Base-by-base conservation (phyloP, 768 basidiomycete genomes). In the Sporobolomyces pararoseus region DNA sequence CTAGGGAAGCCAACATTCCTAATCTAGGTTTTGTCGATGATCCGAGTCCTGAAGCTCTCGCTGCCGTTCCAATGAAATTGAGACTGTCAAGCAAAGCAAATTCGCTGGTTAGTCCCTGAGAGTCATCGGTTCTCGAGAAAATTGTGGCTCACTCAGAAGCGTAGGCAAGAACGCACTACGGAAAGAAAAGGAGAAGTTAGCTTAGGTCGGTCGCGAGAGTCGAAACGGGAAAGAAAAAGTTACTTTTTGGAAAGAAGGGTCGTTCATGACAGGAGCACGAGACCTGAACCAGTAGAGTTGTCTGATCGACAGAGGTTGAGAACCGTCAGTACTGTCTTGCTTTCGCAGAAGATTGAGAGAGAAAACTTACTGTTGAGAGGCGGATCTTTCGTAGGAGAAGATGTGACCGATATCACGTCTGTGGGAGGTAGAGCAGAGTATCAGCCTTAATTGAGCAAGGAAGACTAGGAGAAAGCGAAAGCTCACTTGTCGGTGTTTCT, bases 1-100 rank as follows among this genome's bases (percentile, higher is more conserved):
- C 70, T 37, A 71, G 70, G 6, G 70, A 71, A 60, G 76, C 76
- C 13, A 77, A 66, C 76, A 77, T 77, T 16, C 68, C 76, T 19
- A 75, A 57, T 10, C 73, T 51, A 0, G 70, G 71, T 37, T 60
- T 35, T 25, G 65, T 66, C 21, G 57, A 34, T 0, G 73, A 65
- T 1, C 73, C 62, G 29, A 76, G 70, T 1, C 70, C 70, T 16
- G 62, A 54, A 1, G 73, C 73, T 0, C 73, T 52, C 0, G 73
- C 73, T 5, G 73, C 73, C 1, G 73, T 74, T 12, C 70, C 73
- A 57, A 74, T 74, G 46, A 74, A 74, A 44, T 64, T 63, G 27
- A 74, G 63, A 49, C 63, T 70, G 53, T 6, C 17, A 23, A 25
- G n/a, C n/a, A n/a, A n/a, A n/a, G n/a, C n/a, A n/a, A n/a, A n/a